These are phyloP conservation scores for Penicillium egyptiacum DNA, from an alignment of 495 filamentous ascomycete genomes.

Conservation along the genomic window DNA sequence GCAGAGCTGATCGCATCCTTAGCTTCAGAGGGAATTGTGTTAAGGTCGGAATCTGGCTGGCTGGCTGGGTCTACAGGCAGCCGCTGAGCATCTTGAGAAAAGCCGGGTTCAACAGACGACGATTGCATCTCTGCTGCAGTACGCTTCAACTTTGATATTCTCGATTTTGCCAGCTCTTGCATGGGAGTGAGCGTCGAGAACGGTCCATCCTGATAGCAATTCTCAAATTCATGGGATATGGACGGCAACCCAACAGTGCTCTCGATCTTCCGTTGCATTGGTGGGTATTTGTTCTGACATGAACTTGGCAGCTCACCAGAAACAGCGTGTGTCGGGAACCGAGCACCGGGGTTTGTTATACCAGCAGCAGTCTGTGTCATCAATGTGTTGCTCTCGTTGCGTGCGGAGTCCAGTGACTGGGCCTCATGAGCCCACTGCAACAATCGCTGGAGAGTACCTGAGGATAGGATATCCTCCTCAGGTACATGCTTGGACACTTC, in stretches of 20 bases:
- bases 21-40: conserved; percentile 16
- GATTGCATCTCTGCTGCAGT: conserved; percentile 37
- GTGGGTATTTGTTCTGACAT: neutral
- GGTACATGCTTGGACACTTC: neutral
- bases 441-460: no score
- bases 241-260: neutral
- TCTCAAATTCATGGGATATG: neutral
- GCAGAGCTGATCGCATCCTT: conserved; percentile 22
- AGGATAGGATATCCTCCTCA: no score
- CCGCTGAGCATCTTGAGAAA: conserved; percentile 14
- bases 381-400: neutral
- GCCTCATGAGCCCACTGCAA: neutral
- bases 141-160: conserved; percentile 28
- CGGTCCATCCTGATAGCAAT: conserved; percentile 2
- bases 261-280: neutral
- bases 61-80: conserved; percentile 14
- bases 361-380: neutral
- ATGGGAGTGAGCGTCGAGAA: neutral
- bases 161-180: neutral
- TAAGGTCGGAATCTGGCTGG: conserved; percentile 30
- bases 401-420: neutral
- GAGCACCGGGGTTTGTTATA: conserved; percentile 12
- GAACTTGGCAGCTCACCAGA: conserved; percentile 4
- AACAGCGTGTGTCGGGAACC: conserved; percentile 12
- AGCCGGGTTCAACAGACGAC: conserved; percentile 1